Conservation (phyloP, 345 rosid genomes). For the Clarkia xantiana region DNA sequence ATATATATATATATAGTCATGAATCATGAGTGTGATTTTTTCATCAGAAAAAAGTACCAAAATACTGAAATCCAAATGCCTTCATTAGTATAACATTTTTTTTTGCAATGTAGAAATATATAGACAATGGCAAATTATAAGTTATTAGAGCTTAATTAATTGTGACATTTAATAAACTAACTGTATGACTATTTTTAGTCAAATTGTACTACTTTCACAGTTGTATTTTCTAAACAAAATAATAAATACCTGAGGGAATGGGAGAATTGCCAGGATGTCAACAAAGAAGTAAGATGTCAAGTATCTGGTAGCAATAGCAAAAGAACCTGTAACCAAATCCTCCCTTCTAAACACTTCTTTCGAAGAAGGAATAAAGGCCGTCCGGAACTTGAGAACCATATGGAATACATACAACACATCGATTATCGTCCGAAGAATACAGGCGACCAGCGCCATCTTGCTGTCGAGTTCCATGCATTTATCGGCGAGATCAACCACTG, state of each 20-base stretch:
- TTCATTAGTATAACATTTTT: too few relatives aligned
- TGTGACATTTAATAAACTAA: neutral
- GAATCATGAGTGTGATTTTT: too few relatives aligned
- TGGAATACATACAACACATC: conserved; percentile 70
- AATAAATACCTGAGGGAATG: conserved; percentile 50
- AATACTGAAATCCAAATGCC: too few relatives aligned
- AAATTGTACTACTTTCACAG: too few relatives aligned
- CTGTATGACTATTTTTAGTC: too few relatives aligned
- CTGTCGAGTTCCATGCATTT: conserved; percentile 57
- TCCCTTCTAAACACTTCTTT: conserved; percentile 92
- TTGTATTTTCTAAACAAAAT: too few relatives aligned
- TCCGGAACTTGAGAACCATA: conserved; percentile 69
- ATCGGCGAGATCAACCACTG: conserved; percentile 32
- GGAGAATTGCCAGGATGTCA: conserved; percentile 40
- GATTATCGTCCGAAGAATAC: conserved; percentile 62
- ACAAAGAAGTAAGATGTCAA: conserved; percentile 7
- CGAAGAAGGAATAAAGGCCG: conserved; percentile 91
- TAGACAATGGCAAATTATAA: too few relatives aligned
- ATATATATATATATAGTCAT: too few relatives aligned
- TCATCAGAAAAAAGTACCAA: too few relatives aligned
- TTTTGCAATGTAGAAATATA: too few relatives aligned
- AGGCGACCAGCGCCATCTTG: conserved; percentile 68
- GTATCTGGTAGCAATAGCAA: conserved; percentile 13
- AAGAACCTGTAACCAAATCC: conserved; percentile 56
- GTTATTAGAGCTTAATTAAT: too few relatives aligned